Conservation (phyloP, 1,284 basidiomycete genomes). For the Spongiforma sp. region DNA sequence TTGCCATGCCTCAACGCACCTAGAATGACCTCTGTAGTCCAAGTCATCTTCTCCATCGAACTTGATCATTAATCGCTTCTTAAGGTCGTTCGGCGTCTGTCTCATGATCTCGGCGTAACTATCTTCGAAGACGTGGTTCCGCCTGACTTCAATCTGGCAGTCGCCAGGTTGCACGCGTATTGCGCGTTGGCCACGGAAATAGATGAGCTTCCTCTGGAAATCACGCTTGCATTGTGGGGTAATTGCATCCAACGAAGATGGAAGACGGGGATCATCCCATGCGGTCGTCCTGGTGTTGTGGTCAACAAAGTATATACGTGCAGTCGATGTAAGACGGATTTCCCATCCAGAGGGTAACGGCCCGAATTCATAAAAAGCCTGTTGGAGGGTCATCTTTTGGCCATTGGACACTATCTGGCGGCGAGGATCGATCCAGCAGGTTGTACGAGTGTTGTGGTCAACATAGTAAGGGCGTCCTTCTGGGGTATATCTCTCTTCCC, state of each 20-base stretch:
- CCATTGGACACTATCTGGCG: conserved; percentile 88
- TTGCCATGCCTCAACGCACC: conserved; percentile 51
- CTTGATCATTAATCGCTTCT: conserved; percentile 97
- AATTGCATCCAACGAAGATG: conserved; percentile 84
- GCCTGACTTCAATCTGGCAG: conserved; percentile 92
- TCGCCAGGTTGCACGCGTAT: conserved; percentile 90
- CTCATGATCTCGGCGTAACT: conserved; percentile 97
- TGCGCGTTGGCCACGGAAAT: conserved; percentile 95
- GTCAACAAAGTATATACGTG: conserved; percentile 95
- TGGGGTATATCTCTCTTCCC: conserved; percentile 96
- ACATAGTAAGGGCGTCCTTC: conserved; percentile 96
- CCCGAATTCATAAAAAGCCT: conserved; percentile 90
- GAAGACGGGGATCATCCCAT: conserved; percentile 94
- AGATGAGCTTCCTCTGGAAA: conserved; percentile 95
- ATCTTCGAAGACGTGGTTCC: conserved; percentile 96
- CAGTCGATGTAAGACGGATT: conserved; percentile 94
- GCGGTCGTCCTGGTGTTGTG: conserved; percentile 98
- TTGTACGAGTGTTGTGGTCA: conserved; percentile 93
- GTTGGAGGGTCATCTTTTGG: conserved; percentile 81
- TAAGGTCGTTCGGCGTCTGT: conserved; percentile 91
- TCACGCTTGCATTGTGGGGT: conserved; percentile 98
- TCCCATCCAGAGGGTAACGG: conserved; percentile 96
- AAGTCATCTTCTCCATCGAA: conserved; percentile 97
- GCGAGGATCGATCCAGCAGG: conserved; percentile 95
- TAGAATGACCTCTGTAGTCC: conserved; percentile 93